Evolutionary conservation across 2,329 filamentous ascomycete species (phyloP).

Genomic region (Gyromitra esculenta): DNA sequence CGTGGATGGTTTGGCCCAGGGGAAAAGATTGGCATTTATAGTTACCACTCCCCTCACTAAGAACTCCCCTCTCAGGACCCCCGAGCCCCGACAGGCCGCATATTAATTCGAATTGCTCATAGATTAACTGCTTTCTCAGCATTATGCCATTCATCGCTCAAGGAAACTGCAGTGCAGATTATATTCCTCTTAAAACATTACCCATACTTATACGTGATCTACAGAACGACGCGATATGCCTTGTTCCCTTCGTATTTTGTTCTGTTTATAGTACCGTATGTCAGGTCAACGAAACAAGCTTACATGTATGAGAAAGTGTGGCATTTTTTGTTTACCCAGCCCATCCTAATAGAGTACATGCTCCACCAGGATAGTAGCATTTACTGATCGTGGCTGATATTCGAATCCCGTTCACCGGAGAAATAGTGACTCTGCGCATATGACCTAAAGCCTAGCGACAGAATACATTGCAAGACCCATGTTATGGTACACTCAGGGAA

Average conservation of each 20-base stretch:
- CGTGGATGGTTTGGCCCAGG: background rate
- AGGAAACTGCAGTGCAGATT: background rate
- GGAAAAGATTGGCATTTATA: conserved; percentile 6
- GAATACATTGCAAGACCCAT: conserved; percentile 29
- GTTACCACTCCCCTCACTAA: conserved; percentile 13
- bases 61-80: background rate
- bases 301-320: background rate
- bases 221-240: background rate
- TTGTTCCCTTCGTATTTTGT: background rate
- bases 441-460: conserved; percentile 6
- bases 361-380: background rate
- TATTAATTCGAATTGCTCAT: background rate
- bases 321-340: background rate
- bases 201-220: background rate
- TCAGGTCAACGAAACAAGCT: background rate
- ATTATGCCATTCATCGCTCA: background rate
- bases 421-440: conserved; percentile 35
- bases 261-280: background rate
- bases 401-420: conserved; percentile 32
- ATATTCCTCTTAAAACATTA: background rate
- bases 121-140: background rate
- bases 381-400: conserved; percentile 8
- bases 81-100: background rate
- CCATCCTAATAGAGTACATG: background rate
- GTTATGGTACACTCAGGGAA: conserved; percentile 9